Evolutionary conservation across 1,284 basidiomycete species (phyloP), one percentile per base, ranked within the genome.

Genomic region (Tranzscheliella williamsii): DNA sequence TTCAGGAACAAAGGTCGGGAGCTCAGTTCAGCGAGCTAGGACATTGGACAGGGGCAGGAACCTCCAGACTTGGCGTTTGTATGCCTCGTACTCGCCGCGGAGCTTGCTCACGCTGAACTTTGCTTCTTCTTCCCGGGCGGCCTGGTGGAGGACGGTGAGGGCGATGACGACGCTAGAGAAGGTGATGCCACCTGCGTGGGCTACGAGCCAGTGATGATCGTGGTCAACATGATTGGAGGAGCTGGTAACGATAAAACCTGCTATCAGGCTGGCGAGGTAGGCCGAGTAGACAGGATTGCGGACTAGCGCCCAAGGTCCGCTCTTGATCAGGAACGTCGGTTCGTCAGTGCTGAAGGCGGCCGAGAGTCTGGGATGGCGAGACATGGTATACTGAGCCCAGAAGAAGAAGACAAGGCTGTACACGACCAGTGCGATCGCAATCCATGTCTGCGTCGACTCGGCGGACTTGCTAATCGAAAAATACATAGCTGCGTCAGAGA

Each of bases 341-440:
- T 47, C 52, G 24, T 62, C 58, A 9, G 34, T 13, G 27, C 46
- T 50, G 39, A 62, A 62, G 5, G 43, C 42, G 11, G 27, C 58
- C 0, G 52, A 46, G 30, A 62, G 52, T 22, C 42, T 44, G 0
- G 48, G 27, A 5, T 36, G 47, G 8, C 16, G 12, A 15, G 18
- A 33, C 41, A 55, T 54, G n/a, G 52, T 55, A 34, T 55, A 62
- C 26, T 55, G 58, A 9, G 58, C 47, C 58, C 58, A 62, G 45
- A 45, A 51, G 38, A 62, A 62, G 34, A 62, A 52, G 22, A 52
- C 15, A 4, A 55, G 32, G 18, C 51, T 48, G 41, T 62, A 62
- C n/a, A 16, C 7, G 7, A 55, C n/a, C 4, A 62, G 38, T n/a
- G 29, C 20, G 24, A 48, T 11, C 12, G 27, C 58, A 27, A 62